These are phyloP conservation scores for Fonsecaea pedrosoi DNA, from an alignment of 2,329 filamentous ascomycete species.

Conservation along the genomic window DNA sequence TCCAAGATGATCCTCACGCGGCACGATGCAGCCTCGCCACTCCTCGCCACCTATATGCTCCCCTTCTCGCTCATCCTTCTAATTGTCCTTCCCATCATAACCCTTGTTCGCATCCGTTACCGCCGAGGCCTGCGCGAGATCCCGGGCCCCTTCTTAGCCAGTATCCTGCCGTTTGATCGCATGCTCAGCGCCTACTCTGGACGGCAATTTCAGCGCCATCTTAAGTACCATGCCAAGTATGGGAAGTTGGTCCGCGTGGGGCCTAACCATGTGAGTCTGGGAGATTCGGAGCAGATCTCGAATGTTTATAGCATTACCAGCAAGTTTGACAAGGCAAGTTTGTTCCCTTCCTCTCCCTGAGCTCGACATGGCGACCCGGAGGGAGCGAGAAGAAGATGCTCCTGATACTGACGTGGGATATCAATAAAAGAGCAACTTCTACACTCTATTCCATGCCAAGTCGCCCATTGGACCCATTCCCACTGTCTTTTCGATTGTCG, in stretches of 20 bases:
- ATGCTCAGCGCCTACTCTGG: conserved; percentile 40
- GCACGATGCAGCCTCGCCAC: background rate
- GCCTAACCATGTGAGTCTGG: conserved; percentile 44
- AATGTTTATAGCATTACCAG: conserved; percentile 37
- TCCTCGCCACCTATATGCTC: conserved; percentile 3
- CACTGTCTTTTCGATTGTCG: conserved; percentile 50
- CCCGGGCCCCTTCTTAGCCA: conserved; percentile 43
- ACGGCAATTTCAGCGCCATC: conserved; percentile 39
- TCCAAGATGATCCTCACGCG: conserved; percentile 14
- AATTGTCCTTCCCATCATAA: background rate
- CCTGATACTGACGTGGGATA: background rate
- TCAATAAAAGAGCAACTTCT: conserved; percentile 29
- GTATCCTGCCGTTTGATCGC: conserved; percentile 41
- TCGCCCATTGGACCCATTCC: conserved; percentile 39
- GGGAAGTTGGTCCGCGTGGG: conserved; percentile 43
- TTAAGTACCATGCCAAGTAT: conserved; percentile 41
- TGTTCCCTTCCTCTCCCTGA: conserved; percentile 10
- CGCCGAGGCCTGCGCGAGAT: conserved; percentile 32
- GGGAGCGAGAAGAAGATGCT: background rate
- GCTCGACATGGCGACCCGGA: conserved; percentile 28
- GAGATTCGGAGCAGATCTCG: conserved; percentile 31
- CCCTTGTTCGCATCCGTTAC: conserved; percentile 18
- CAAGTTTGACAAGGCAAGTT: conserved; percentile 38
- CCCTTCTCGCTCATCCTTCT: conserved; percentile 7
- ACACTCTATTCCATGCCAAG: conserved; percentile 32